These are phyloP conservation scores for Casuarina equisetifolia DNA, from an alignment of 306 rosid species.

Conservation along the genomic window DNA sequence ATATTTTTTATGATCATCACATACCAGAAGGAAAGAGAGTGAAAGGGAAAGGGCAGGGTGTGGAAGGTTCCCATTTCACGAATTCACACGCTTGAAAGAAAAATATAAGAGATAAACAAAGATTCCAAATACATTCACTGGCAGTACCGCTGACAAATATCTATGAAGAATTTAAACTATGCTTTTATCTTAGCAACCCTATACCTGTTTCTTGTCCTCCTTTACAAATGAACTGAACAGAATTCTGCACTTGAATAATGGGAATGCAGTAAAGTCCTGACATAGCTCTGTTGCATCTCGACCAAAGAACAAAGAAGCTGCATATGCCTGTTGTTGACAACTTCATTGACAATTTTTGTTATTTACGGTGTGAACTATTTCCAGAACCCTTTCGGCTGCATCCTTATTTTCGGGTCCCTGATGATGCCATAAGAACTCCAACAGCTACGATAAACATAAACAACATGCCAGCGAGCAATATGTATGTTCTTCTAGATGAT, in stretches of 20 bases:
- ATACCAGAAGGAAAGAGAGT: no score
- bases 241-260: background rate
- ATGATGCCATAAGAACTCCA: conserved; percentile 71
- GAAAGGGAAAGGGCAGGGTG: no score
- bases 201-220: background rate
- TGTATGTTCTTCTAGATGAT: conserved; percentile 73
- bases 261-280: background rate
- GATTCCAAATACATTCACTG: background rate
- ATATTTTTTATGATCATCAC: no score
- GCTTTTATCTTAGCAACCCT: background rate
- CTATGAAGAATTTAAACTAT: background rate
- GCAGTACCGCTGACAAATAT: background rate
- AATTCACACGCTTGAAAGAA: background rate
- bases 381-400: background rate
- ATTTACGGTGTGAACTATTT: background rate
- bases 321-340: background rate
- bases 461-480: conserved; percentile 63
- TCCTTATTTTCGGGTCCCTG: conserved; percentile 71
- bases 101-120: background rate
- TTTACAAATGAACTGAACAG: background rate
- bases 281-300: background rate
- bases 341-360: background rate
- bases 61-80: no score
- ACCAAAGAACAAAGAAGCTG: background rate
- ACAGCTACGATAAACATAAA: conserved; percentile 74